Conservation (phyloP, 2,329 filamentous ascomycete species). For the Huntiella moniliformis region DNA sequence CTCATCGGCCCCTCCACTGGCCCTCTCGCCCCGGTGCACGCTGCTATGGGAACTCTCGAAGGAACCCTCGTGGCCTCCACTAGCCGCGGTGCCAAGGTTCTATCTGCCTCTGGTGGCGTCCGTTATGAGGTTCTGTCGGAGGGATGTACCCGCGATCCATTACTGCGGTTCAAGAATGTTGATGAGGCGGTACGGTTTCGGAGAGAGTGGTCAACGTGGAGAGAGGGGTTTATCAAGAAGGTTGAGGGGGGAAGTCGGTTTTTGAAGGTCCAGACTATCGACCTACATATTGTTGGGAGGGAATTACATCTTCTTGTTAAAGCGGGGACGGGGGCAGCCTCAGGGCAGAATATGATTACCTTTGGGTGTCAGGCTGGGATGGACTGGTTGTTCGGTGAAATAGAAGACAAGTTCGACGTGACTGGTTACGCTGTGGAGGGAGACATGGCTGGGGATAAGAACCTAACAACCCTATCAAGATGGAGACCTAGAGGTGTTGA, state of each 20-base stretch:
- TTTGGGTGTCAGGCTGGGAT: background rate
- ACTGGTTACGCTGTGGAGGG: background rate
- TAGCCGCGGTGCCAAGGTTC: conserved; percentile 5
- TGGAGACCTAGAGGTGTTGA: background rate
- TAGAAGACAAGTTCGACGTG: background rate
- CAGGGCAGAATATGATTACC: conserved; percentile 6
- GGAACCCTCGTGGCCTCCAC: conserved; percentile 1
- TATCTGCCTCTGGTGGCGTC: background rate
- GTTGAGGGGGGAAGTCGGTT: conserved; percentile 1
- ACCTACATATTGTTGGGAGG: background rate
- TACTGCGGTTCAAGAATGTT: background rate
- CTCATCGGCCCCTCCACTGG: background rate
- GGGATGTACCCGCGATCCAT: background rate
- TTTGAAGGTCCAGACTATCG: background rate
- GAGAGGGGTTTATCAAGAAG: background rate
- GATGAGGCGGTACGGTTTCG: conserved; percentile 2
- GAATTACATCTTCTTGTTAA: background rate
- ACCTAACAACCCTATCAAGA: background rate
- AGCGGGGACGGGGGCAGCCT: background rate
- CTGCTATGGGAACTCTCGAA: conserved; percentile 4
- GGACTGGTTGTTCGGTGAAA: background rate
- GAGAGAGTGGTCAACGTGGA: conserved; percentile 1
- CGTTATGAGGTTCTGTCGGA: conserved; percentile 1
- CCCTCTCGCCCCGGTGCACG: background rate
- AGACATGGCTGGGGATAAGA: background rate